Percentiles rank a stretch among this genome's conserved stretches.
Evolutionary conservation across 345 rosid species (phyloP).

Genomic region (Cardamine resedifolia): DNA sequence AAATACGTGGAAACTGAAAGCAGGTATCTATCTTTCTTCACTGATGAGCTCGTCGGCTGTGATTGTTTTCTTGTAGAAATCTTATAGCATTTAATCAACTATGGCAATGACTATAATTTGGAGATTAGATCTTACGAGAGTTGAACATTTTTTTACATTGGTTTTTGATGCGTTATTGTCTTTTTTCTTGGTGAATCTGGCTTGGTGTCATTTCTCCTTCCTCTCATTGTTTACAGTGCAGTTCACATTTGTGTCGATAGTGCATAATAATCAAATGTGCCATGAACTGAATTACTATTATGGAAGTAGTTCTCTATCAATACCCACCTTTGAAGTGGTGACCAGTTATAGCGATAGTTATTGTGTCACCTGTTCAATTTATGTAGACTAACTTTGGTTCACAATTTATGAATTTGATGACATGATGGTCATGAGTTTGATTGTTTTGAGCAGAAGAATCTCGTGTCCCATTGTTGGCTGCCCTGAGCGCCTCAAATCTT

Average conservation of each 20-base stretch:
- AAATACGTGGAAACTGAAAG: constrained; percentile 48
- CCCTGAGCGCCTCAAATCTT: constrained; percentile 54
- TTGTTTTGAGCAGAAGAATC: constrained; percentile 55
- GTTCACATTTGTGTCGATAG: background rate
- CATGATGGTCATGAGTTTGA: constrained; percentile 9
- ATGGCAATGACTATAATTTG: background rate
- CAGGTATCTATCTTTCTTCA: constrained; percentile 48
- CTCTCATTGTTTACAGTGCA: background rate
- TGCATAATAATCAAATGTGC: background rate
- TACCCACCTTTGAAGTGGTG: background rate
- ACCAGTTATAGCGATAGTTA: background rate
- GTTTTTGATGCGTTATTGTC: background rate
- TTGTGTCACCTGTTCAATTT: background rate
- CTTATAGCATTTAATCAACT: background rate
- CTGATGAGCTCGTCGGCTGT: constrained; percentile 10
- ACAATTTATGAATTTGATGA: background rate
- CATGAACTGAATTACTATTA: background rate
- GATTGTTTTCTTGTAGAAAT: background rate
- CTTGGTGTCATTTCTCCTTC: background rate
- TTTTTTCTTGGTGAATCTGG: background rate
- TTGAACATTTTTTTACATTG: background rate
- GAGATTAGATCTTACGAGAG: background rate
- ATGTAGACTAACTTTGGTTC: background rate
- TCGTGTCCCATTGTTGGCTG: constrained; percentile 89
- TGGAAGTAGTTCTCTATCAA: background rate